phyloP scores from a whole-genome alignment of 1,139 yeast species.

The Petasospora fabianii region DNA sequence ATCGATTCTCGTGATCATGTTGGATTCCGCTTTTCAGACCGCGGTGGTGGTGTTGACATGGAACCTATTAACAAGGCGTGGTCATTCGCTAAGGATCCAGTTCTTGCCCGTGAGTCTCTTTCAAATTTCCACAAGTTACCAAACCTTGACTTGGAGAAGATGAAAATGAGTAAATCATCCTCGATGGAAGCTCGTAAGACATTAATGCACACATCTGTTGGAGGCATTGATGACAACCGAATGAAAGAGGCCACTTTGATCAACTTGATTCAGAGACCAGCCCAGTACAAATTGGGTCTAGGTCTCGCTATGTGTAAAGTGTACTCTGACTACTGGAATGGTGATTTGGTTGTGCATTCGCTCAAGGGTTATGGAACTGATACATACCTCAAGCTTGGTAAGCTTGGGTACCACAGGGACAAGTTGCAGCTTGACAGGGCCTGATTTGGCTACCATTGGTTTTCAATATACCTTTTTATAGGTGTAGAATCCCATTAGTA shows the following conservation, averaged over 20 bases:
- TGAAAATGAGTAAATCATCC: constrained; percentile 6
- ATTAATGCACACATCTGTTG: constrained; percentile 26
- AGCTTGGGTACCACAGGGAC: constrained; percentile 64
- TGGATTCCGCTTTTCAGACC: constrained; percentile 77
- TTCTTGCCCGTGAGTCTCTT: constrained; percentile 51
- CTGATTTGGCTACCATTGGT: constrained; percentile 29
- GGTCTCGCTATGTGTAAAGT: constrained; percentile 91
- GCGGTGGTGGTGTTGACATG: constrained; percentile 79
- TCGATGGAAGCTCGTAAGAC: constrained; percentile 17
- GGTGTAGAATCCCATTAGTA: no score
- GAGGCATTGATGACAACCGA: constrained; percentile 26
- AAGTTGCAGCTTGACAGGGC: constrained; percentile 73
- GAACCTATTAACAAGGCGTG: constrained; percentile 62
- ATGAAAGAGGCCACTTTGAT: constrained; percentile 40
- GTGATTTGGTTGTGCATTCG: constrained; percentile 75
- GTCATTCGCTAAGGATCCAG: constrained; percentile 77
- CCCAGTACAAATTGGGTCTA: constrained; percentile 71
- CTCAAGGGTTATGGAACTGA: constrained; percentile 92
- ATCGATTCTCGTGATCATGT: constrained; percentile 64
- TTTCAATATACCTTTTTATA: no score
- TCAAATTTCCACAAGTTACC: constrained; percentile 67
- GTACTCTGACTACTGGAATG: constrained; percentile 96
- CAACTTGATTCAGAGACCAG: constrained; percentile 65
- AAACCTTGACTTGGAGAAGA: constrained; percentile 35
- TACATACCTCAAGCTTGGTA: constrained; percentile 72